Evolutionary conservation across 2,329 filamentous ascomycete species (phyloP).

Genomic region (Coniochaeta prunicola): DNA sequence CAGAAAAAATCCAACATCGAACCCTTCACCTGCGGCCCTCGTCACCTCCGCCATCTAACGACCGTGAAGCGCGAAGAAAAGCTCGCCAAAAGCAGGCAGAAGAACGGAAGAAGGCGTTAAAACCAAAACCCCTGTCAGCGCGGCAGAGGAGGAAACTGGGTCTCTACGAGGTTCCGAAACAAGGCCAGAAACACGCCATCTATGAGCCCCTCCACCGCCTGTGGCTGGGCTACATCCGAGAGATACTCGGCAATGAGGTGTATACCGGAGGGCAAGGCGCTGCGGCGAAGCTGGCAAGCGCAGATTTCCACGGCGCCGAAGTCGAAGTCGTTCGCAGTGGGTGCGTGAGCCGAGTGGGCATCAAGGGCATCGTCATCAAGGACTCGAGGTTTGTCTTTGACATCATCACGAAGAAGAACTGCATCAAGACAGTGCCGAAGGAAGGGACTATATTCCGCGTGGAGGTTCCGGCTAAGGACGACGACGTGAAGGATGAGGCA

Average conservation of each 20-base stretch:
- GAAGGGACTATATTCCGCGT: conserved; percentile 83
- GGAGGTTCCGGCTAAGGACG: conserved; percentile 47
- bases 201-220: conserved; percentile 72
- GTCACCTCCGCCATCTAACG: conserved; percentile 55
- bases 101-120: conserved; percentile 37
- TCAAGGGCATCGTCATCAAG: conserved; percentile 79
- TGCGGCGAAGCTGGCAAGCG: conserved; percentile 71
- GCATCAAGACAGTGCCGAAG: conserved; percentile 77
- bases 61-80: conserved; percentile 49
- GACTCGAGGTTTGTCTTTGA: conserved; percentile 85
- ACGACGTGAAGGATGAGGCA: conserved; percentile 12
- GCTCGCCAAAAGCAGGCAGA: conserved; percentile 39
- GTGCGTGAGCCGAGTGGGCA: conserved; percentile 74
- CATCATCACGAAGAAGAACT: conserved; percentile 65
- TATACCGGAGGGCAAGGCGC: conserved; percentile 48
- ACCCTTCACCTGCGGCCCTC: conserved; percentile 72
- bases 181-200: conserved; percentile 62
- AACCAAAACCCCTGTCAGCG: conserved; percentile 66
- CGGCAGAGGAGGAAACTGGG: conserved; percentile 66
- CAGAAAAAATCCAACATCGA: conserved; percentile 76
- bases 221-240: conserved; percentile 80
- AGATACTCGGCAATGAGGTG: conserved; percentile 62
- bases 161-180: conserved; percentile 66
- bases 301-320: conserved; percentile 84
- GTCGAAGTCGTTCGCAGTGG: conserved; percentile 76